Evolutionary conservation across 495 filamentous ascomycete species (phyloP), one percentile per base, ranked within the genome.

Genomic region (Acidomyces sp.): DNA sequence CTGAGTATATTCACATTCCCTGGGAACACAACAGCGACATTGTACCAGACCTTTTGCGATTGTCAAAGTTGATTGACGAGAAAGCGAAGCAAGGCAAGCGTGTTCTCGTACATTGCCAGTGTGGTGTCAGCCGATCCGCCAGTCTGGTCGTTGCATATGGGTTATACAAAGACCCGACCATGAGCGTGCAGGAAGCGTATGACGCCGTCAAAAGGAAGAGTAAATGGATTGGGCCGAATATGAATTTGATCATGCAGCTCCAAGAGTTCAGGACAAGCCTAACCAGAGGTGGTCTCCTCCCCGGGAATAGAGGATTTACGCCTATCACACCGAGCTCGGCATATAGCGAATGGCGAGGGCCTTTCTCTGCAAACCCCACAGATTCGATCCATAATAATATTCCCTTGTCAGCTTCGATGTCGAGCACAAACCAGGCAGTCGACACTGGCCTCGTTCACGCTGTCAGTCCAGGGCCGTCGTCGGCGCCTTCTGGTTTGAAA

Each of bases 11-110:
- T 36, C 90, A 97, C 55, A 80, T 97, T 33, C 79, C 75, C 2
- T 97, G 90, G 90, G 92, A 97, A 48, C 90, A 97, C 61, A 95
- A 96, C 53, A 93, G 88, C 0, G 85, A 94, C 45, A 93, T 97
- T 44, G 74, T 87, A 12, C 76, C 80, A 17, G 90, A 96, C 55
- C 62, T 97, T 21, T 75, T 80, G 55, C 66, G 64, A 28, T 65
- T 97, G n/a, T 93, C 90, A 54, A 79, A 93, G 49, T 66, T 79
- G 9, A 88, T 97, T 41, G 85, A 93, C 40, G 73, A 79, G 24
- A 72, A 80, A 35, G 75, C 85, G 1, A 68, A 72, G 23, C 68
- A 82, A 30, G 78, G 83, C 17, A 95, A 95, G 63, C 82, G 75
- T 43, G 81, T 97, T 3, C 69, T 97, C 20, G 68, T 97, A 7